Base-by-base conservation (phyloP, 1,284 basidiomycete genomes). In the Ganoderma lingzhi region DNA sequence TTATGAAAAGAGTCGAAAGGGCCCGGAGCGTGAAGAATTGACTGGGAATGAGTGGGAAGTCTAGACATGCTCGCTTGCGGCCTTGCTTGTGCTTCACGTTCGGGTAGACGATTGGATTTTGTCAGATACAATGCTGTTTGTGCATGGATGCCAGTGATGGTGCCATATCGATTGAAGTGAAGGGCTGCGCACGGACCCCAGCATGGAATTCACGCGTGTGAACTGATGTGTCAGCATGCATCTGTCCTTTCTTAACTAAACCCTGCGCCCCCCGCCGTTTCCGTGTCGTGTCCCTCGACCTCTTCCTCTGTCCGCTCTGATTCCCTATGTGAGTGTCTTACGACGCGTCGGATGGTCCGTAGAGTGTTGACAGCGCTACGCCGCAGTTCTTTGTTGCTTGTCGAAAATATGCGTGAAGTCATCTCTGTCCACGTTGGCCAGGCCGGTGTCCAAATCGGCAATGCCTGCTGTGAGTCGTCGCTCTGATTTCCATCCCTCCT, bases 381-480 rank as follows among this genome's bases (percentile, higher is more conserved):
- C 15, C 45, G 28, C 39, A 72, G 69, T 48, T 73, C 70, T 71
- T 70, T 73, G 62, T 74, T 66, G 72, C 72, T 79, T 70, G 71
- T 76, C 69, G 76, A 75, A 71, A 76, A 76, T 77, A 94, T 94
- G 93, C 92, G 93, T 87, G 93, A 94, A 93, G 95, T 97, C 83
- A 96, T 97, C 85, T 96, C 95, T 79, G 86, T 97, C 80, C 95
- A 96, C 83, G 95, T 97, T 82, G 95, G 95, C 78, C 95, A 97
- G 86, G 96, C 96, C 80, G 95, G 95, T 92, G 93, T 97, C 77
- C 96, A 97, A 86, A 97, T 98, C 78, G 96, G 96, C 82, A 97
- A 97, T 80, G 96, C 96, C 80, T 97, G 95, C 85, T 97, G 93
- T 94, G 82, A 86, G 92, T 91, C 68, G 55, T 65, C 68, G 42